Base-by-base conservation (phyloP, 352 stramenopile species). In the Blastocystis sp. region DNA sequence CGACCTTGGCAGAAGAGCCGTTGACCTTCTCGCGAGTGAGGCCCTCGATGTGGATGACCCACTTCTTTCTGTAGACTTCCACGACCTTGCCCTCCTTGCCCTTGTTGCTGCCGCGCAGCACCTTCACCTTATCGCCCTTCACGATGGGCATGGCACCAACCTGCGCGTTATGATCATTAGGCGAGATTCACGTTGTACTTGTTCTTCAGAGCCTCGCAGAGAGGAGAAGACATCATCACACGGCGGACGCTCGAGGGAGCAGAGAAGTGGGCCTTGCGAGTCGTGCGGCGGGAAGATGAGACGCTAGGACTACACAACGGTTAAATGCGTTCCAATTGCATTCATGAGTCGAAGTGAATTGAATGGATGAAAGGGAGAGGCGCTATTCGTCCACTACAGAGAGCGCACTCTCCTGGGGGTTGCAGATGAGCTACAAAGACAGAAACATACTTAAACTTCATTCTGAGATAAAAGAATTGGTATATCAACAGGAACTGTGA, bases 41-140 rank as follows among this genome's bases (percentile, higher is more conserved):
- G 28, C 28, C 28, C 28, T 34, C 28, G 28, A 34, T 34, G 28
- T 34, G 28, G 28, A 34, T 34, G 28, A 34, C 28, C 28, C 28
- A 34, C 28, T 34, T 34, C 28, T 34, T 34, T 34, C 28, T 34
- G 28, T 34, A 34, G 28, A 34, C 28, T 34, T 34, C 28, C 28
- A 34, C 28, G 28, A 34, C 28, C 28, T 34, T 34, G 28, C 28
- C 28, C 28, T 34, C 28, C 28, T 34, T 34, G 28, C 28, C 28
- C 28, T 65, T 99, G 94, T 96, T 97, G 82, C 94, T 94, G 81
- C 96, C 97, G 92, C 96, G 94, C 70, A 98, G 94, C 81, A 99
- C 96, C 76, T 95, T 94, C 71, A 99, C 97, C 91, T 99, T 96
- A 89, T 99, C 97, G 86, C 98, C 96, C 92, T 98, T 98, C 88